These are phyloP conservation scores for Isatis tinctoria DNA, from an alignment of 345 rosid species.

Conservation along the genomic window DNA sequence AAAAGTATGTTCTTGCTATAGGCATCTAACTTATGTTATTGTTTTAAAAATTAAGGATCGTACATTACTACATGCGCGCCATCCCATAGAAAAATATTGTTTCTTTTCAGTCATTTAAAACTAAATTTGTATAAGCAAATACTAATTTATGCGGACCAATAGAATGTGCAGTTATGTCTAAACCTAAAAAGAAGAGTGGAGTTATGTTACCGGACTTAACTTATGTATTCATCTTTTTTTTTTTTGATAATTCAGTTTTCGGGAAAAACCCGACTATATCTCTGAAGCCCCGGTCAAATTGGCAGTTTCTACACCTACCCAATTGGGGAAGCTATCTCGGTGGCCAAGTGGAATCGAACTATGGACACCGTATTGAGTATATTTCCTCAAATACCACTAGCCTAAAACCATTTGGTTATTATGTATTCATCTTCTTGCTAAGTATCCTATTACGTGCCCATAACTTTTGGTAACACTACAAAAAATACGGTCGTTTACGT, in stretches of 20 bases:
- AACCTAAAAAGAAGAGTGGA: background rate
- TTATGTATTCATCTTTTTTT: too few relatives aligned
- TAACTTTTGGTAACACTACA: slow-evolving; percentile 13
- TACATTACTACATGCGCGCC: slow-evolving; percentile 28
- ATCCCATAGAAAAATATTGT: background rate
- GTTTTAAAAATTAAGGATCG: slow-evolving; percentile 29
- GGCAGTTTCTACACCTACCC: too few relatives aligned
- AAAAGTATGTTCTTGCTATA: background rate
- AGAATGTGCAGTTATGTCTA: background rate
- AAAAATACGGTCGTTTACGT: too few relatives aligned
- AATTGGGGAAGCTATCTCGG: too few relatives aligned
- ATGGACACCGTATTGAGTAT: too few relatives aligned
- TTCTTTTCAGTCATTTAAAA: background rate
- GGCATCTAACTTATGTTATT: too few relatives aligned
- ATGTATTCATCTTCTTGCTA: background rate
- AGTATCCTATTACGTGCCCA: slow-evolving; percentile 21
- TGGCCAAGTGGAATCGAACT: too few relatives aligned
- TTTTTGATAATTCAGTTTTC: too few relatives aligned
- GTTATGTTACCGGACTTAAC: background rate
- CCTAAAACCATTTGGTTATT: too few relatives aligned
- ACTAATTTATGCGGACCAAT: background rate
- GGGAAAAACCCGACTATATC: too few relatives aligned
- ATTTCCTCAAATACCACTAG: too few relatives aligned
- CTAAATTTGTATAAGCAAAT: background rate
- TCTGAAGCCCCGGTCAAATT: too few relatives aligned